Percentiles rank a stretch among this genome's conserved stretches.
phyloP scores from a whole-genome alignment of 1,284 basidiomycete genomes.

The Trametes polyzona region DNA sequence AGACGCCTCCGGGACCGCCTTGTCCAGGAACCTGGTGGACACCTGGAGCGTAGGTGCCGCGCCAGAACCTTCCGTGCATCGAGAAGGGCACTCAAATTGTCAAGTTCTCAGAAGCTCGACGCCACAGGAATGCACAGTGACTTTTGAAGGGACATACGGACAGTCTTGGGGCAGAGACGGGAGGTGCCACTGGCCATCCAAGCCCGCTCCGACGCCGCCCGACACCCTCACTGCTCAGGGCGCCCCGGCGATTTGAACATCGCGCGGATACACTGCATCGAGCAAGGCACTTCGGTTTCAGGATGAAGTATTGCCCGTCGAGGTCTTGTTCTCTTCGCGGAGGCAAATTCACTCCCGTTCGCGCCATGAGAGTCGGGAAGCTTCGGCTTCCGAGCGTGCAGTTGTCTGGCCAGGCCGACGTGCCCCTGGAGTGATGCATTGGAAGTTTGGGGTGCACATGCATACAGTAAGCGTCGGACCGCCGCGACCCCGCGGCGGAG shows the following conservation, averaged over 20 bases:
- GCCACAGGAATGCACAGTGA: slow-evolving; percentile 13
- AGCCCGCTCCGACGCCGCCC: no score
- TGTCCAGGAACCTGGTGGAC: not conserved
- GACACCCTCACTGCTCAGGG: no score
- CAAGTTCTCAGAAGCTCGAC: slow-evolving; percentile 1
- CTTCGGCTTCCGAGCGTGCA: no score
- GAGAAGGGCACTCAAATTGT: not conserved
- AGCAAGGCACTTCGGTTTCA: not conserved
- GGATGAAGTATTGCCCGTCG: not conserved
- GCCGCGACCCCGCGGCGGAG: not conserved
- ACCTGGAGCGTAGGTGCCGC: not conserved
- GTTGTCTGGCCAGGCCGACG: no score
- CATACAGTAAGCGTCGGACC: not conserved
- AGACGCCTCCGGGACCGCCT: not conserved
- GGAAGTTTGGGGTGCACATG: not conserved
- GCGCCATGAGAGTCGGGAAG: no score
- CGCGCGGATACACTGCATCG: no score
- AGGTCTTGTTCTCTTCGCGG: not conserved
- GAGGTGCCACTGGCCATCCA: no score
- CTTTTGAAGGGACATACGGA: not conserved
- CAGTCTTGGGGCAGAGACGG: no score
- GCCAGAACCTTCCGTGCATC: not conserved
- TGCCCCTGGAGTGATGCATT: not conserved
- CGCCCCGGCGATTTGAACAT: no score
- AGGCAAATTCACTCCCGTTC: not conserved